Conservation (phyloP, 1,139 yeast species). For the Zygosaccharomyces sapae region DNA sequence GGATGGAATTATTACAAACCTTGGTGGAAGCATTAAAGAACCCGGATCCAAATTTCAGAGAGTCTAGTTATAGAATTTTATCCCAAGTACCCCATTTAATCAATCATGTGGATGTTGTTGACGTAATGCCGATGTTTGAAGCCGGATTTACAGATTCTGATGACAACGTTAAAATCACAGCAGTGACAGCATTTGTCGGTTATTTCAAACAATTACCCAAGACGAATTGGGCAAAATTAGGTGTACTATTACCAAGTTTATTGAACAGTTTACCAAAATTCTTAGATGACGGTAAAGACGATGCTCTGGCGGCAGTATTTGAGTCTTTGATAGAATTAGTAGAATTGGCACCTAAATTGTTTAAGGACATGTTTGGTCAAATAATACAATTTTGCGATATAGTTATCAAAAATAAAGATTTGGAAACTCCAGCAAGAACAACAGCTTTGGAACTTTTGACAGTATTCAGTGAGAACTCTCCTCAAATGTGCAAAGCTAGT, state of each 20-base stretch:
- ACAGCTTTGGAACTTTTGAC: constrained; percentile 85
- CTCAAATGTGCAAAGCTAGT: constrained; percentile 87
- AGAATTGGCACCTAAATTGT: constrained; percentile 91
- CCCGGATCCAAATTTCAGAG: constrained; percentile 67
- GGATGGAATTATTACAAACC: constrained; percentile 79
- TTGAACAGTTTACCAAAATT: constrained; percentile 84
- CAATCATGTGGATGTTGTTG: constrained; percentile 52
- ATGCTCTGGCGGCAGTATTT: constrained; percentile 78
- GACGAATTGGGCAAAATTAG: constrained; percentile 67
- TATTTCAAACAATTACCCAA: constrained; percentile 81
- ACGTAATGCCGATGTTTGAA: constrained; percentile 68
- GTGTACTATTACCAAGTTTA: constrained; percentile 75
- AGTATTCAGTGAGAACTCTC: constrained; percentile 88
- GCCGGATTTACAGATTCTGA: constrained; percentile 72
- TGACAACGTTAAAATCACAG: constrained; percentile 85
- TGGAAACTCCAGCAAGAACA: constrained; percentile 75
- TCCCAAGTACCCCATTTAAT: constrained; percentile 79
- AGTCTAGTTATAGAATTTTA: constrained; percentile 85
- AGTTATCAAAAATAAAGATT: constrained; percentile 73
- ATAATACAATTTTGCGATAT: constrained; percentile 82
- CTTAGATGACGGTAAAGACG: constrained; percentile 70
- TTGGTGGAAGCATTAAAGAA: constrained; percentile 63
- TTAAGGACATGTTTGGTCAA: constrained; percentile 81
- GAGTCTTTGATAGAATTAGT: constrained; percentile 87
- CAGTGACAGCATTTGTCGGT: constrained; percentile 88